A percentile compares a stretch with the other conserved stretches of the same genome.
Evolutionary conservation across 2,329 filamentous ascomycete species (phyloP).

Genomic region (Samsoniella hepiali): DNA sequence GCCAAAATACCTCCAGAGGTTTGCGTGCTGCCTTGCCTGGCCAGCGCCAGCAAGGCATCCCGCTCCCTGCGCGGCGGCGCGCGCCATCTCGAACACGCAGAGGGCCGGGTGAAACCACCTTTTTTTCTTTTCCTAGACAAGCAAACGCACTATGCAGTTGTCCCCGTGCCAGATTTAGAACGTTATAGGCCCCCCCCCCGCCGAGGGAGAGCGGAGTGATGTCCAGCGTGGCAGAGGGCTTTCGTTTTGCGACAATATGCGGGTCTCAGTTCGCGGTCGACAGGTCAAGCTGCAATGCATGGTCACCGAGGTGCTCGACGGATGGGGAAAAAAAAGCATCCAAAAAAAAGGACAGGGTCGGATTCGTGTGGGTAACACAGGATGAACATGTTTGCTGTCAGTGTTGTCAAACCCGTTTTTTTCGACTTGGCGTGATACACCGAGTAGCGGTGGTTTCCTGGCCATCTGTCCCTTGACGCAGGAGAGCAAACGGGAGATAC

Average conservation of each 20-base stretch:
- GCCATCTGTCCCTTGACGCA: not conserved
- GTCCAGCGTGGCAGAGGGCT: too few relatives aligned
- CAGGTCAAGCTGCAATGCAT: slow-evolving; percentile 13
- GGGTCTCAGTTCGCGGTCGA: slow-evolving; percentile 7
- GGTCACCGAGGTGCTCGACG: not conserved
- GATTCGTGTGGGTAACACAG: not conserved
- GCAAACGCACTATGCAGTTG: too few relatives aligned
- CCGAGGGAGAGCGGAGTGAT: too few relatives aligned
- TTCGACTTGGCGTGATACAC: too few relatives aligned
- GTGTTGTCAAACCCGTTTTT: not conserved
- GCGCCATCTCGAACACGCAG: too few relatives aligned
- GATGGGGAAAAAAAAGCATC: not conserved
- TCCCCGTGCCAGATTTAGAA: too few relatives aligned
- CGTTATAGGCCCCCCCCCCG: too few relatives aligned
- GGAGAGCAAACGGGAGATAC: not conserved
- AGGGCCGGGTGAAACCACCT: too few relatives aligned
- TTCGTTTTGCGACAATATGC: not conserved
- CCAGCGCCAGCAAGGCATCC: too few relatives aligned
- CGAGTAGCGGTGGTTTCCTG: not conserved
- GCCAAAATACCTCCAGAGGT: not conserved
- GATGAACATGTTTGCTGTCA: not conserved
- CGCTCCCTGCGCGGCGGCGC: too few relatives aligned
- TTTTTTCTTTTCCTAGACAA: too few relatives aligned
- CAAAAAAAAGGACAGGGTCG: not conserved
- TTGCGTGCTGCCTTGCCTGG: too few relatives aligned